Evolutionary conservation across 768 basidiomycete genomes (phyloP), one percentile per base, ranked within the genome.

Genomic region (Phanerodontia chrysosporium): DNA sequence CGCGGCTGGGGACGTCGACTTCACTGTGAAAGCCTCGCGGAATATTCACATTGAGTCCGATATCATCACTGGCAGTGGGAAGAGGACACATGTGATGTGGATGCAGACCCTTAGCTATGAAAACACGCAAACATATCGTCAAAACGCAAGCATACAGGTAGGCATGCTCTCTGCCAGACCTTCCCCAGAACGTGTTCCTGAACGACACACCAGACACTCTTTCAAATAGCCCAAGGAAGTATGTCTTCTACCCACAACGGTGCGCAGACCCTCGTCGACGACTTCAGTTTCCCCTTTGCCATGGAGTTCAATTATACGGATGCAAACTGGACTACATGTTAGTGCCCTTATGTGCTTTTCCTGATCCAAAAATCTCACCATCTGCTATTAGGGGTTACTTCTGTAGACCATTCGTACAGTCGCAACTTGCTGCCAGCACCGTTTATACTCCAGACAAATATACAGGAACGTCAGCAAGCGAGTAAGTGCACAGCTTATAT

Each of bases 371-470:
- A 28, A 35, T 7, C 13, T 48, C 10, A 57, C 9, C 51, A 18
- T 18, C 39, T 42, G 6, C 39, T 18, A 9, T 9, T 18, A 89
- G 86, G 80, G 66, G 74, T 76, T 49, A 73, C 78, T 12, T 64
- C 68, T 1, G 78, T 92, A 57, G 86, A 91, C 64, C 89, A 90
- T 65, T 85, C 84, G 0, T 92, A 89, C 66, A 71, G 82, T 54
- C 83, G 89, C 22, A 72, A 74, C 22, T 70, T 85, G 45, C 64
- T 79, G 18, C 86, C 87, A 1, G 75, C 77, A 39, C 84, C 87
- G 1, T 81, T 86, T 60, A 77, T 83, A 54, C 64, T 83, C 6
- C 78, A 77, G 9, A 85, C 84, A 8, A 80, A 78, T 6, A 89
- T 87, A 27, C 59, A 70, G 18, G 80, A 86, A 60, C 79, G 75